phyloP scores from a whole-genome alignment of 495 filamentous ascomycete genomes.

The Halenospora varia region DNA sequence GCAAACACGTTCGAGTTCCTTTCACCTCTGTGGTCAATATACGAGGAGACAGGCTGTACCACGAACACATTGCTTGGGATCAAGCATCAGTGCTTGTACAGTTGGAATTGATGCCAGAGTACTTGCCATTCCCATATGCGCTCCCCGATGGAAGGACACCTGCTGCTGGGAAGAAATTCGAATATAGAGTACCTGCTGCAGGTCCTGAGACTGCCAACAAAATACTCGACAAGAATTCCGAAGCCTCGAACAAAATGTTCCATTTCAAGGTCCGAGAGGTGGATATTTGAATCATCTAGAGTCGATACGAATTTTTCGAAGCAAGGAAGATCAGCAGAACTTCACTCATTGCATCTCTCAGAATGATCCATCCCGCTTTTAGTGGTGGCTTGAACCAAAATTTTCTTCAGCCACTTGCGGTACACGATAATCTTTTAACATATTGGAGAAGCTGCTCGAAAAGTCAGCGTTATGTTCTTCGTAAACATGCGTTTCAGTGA shows the following conservation, averaged over 20 bases:
- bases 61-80: slow-evolving; percentile 88
- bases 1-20: slow-evolving; percentile 61
- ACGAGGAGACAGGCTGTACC: slow-evolving; percentile 67
- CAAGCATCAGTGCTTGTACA: slow-evolving; percentile 78
- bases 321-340: too few species aligned
- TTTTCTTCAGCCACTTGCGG: too few species aligned
- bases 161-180: slow-evolving; percentile 40
- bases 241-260: slow-evolving; percentile 64
- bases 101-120: slow-evolving; percentile 64
- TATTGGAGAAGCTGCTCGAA: too few species aligned
- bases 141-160: slow-evolving; percentile 38
- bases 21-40: slow-evolving; percentile 74
- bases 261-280: slow-evolving; percentile 24
- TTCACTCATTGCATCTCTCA: too few species aligned
- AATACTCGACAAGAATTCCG: slow-evolving; percentile 56
- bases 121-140: slow-evolving; percentile 52
- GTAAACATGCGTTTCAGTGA: too few species aligned
- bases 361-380: too few species aligned
- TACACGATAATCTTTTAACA: too few species aligned
- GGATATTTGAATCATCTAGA: slow-evolving; percentile 10
- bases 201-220: slow-evolving; percentile 64
- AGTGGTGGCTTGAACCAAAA: too few species aligned
- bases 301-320: not conserved
- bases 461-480: too few species aligned
- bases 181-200: slow-evolving; percentile 65